phyloP scores from a whole-genome alignment of 225 moss, liverwort and hornwort species.

The Pseudisothecium myosuroides region DNA sequence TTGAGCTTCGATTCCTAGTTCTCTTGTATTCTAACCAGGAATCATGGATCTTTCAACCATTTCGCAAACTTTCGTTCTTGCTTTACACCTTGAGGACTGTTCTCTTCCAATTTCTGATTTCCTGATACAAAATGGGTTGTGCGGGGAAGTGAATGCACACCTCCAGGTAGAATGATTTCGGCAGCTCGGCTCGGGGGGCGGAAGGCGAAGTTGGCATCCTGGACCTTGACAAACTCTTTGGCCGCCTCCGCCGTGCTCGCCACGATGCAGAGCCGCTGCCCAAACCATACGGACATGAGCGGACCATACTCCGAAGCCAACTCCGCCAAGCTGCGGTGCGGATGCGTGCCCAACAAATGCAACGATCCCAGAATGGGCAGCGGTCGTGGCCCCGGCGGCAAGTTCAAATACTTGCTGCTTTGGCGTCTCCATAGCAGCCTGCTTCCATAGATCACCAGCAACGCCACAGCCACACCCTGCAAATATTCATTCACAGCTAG shows the following conservation, averaged over 20 bases:
- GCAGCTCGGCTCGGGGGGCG: not conserved
- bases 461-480: not conserved
- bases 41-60: not conserved
- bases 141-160: not conserved
- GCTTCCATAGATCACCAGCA: not conserved
- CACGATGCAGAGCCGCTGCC: not conserved
- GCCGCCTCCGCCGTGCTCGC: not conserved
- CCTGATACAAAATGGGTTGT: not conserved
- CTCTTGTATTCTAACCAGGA: too few relatives aligned
- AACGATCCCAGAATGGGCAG: not conserved
- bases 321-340: not conserved
- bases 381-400: not conserved
- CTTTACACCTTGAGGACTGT: not conserved
- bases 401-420: not conserved
- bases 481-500: not conserved
- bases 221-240: conserved; percentile 1
- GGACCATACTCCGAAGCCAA: not conserved
- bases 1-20: too few relatives aligned
- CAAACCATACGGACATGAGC: not conserved
- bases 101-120: not conserved
- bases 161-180: not conserved
- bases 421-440: not conserved
- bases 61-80: not conserved
- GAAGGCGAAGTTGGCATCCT: not conserved
- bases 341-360: too few relatives aligned